phyloP scores from a whole-genome alignment of 2,329 filamentous ascomycete species.

The Colletotrichum tanaceti region DNA sequence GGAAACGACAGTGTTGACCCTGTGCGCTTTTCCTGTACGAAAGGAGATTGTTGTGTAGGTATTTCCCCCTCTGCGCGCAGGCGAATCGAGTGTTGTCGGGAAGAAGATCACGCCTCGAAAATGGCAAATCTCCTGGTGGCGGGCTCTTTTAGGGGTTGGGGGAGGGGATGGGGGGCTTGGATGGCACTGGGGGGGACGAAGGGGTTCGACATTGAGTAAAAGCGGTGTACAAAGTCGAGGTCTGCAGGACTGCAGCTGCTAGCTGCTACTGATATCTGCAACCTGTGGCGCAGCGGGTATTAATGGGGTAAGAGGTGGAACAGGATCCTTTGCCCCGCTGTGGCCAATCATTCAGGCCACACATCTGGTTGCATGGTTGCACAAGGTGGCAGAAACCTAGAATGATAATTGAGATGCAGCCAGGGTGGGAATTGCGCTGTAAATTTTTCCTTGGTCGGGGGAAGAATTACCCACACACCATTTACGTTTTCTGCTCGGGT shows the following conservation, averaged over 20 bases:
- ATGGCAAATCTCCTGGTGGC: slow-evolving; percentile 41
- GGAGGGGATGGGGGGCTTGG: background rate
- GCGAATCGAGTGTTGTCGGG: slow-evolving; percentile 34
- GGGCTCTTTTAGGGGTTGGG: slow-evolving; percentile 23
- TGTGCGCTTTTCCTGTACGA: slow-evolving; percentile 6
- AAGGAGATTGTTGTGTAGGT: slow-evolving; percentile 4
- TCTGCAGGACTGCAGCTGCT: background rate
- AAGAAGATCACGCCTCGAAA: slow-evolving; percentile 37
- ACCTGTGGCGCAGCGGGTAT: slow-evolving; percentile 39
- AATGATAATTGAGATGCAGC: background rate
- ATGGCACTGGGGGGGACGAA: background rate
- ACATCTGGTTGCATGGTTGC: slow-evolving; percentile 5
- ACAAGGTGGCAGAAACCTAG: slow-evolving; percentile 1
- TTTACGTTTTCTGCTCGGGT: slow-evolving; percentile 8
- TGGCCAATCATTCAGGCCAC: slow-evolving; percentile 35
- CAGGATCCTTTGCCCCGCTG: slow-evolving; percentile 31
- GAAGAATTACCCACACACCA: slow-evolving; percentile 12
- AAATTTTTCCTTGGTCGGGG: background rate
- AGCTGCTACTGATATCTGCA: background rate
- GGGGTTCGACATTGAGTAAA: slow-evolving; percentile 18
- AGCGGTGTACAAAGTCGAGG: slow-evolving; percentile 28
- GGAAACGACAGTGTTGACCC: background rate
- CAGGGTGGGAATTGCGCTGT: background rate
- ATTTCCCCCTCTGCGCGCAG: slow-evolving; percentile 22
- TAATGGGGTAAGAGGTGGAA: slow-evolving; percentile 32